phyloP scores from a whole-genome alignment of 805 yeast species.

The Isabelozyma gotoi region DNA sequence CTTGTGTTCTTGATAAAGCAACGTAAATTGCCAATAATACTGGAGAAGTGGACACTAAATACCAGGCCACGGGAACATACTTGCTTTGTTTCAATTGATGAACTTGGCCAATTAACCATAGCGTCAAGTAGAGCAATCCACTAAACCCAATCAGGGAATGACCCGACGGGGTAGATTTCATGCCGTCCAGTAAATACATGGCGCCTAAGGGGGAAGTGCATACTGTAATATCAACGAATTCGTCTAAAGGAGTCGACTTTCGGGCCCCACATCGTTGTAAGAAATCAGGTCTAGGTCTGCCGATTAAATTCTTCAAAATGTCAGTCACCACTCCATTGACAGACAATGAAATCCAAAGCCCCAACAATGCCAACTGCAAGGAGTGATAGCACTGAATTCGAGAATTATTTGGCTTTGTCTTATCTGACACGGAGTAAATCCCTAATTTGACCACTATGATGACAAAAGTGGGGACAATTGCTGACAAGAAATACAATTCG shows the following conservation, averaged over 20 bases:
- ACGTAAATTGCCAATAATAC: constrained; percentile 28
- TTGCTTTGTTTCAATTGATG: not conserved
- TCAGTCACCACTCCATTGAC: constrained; percentile 35
- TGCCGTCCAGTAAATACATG: constrained; percentile 29
- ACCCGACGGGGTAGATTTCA: constrained; percentile 43
- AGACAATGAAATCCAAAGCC: constrained; percentile 26
- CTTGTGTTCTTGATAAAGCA: constrained; percentile 32
- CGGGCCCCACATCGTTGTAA: constrained; percentile 33
- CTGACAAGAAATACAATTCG: constrained; percentile 27
- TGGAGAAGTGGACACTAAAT: constrained; percentile 10
- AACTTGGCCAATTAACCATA: constrained; percentile 33
- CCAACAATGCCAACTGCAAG: constrained; percentile 28
- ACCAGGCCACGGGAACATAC: not conserved
- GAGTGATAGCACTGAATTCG: constrained; percentile 14
- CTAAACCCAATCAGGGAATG: constrained; percentile 37
- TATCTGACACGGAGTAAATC: not conserved
- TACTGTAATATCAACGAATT: constrained; percentile 27
- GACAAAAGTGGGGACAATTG: constrained; percentile 22
- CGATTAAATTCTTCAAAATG: constrained; percentile 38
- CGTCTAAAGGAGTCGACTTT: constrained; percentile 24
- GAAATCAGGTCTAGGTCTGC: constrained; percentile 45
- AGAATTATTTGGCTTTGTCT: constrained; percentile 2
- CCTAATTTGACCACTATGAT: constrained; percentile 13
- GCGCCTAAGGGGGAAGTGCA: constrained; percentile 35
- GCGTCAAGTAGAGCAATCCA: constrained; percentile 28